Evolutionary conservation across 257 asterid genomes (phyloP), one percentile per base, ranked within the genome.

Genomic region (Lycium barbarum): DNA sequence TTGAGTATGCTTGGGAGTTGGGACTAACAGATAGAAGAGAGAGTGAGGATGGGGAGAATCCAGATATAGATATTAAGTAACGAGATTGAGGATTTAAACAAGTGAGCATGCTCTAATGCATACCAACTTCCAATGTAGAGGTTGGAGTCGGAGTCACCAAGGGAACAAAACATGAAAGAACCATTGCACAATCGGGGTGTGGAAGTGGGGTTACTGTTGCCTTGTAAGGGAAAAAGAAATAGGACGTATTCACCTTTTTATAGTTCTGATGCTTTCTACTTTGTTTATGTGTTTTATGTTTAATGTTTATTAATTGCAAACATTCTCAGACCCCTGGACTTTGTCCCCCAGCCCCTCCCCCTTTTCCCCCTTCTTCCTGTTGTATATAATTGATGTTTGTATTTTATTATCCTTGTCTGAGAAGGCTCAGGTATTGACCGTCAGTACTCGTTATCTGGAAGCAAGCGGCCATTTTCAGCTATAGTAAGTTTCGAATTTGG

Each of bases 401-500:
- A 81, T 71, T 43, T 81, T 80, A 22, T 81, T 22, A 45, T 84
- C 47, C 66, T 65, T 40, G 26, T 63, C 59, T 15, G 8, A 84
- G 59, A 83, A 92, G 95, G 93, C 71, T 68, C 85, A 83, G 72
- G 83, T 70, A 80, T 84, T 70, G 89, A 83, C 65, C 85, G 73
- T 82, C 90, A 51, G 79, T 85, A 86, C 63, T 86, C 86, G 12
- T 33, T 58, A 58, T 84, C 84, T 84, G 92, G 92, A 86, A 87
- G 89, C 91, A 90, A 89, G 89, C 88, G 91, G 13, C 87, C 92
- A 53, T 86, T 87, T 85, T 87, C 93, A 47, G 84, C 84, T 82
- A 80, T 85, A 90, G 95, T 92, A 89, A 62, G 85, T 87, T 22
- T 38, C 63, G 0, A 51, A 51, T 84, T 8, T 63, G 71, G 65